Evolutionary conservation across 257 asterid species (phyloP), one percentile per base, ranked within the genome.

Genomic region (Osmanthus fragrans): DNA sequence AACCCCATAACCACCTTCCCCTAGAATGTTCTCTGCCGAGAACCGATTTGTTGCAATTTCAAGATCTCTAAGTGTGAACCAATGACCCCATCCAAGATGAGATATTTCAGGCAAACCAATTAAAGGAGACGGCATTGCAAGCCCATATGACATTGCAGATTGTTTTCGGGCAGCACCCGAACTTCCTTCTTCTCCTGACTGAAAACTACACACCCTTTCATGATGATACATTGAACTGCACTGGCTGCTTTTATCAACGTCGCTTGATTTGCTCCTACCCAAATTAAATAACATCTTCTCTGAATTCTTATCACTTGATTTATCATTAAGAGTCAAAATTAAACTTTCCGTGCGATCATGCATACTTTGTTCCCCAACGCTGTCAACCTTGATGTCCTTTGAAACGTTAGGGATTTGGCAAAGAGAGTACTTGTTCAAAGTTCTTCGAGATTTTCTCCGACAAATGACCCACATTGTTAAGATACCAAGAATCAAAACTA

Each of bases 81-180:
- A 95, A 81, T 93, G 99, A 74, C 99, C 99, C 99, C 99, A 95
- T 34, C 99, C 99, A 74, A 95, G 96, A 82, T 95, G 99, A 63
- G 99, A 95, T 49, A 87, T 51, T 84, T 95, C 99, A 0, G 98
- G 98, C 93, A 95, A 87, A 54, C 99, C 99, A 81, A 87, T 72
- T 63, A 93, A 85, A 80, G 99, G 99, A 71, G 98, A 93, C 1
- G 99, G 83, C 92, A 86, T 85, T 9, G 88, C 83, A 70, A 90
- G 78, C 70, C 95, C 94, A 70, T 92, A 85, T 0, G 92, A 81
- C 77, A 75, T 66, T 5, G 96, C 85, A 73, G 97, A 80, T 13
- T 87, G 96, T 76, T 88, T 90, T 1, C 90, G 76, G 58, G 79
- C 88, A 68, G 85, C 80, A 18, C 93, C 96, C 15, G 96, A 92